A percentile compares a stretch with the other conserved stretches of the same genome.
These are phyloP conservation scores for Bryum argenteum DNA, from an alignment of 225 moss, liverwort and hornwort genomes.

Conservation along the genomic window DNA sequence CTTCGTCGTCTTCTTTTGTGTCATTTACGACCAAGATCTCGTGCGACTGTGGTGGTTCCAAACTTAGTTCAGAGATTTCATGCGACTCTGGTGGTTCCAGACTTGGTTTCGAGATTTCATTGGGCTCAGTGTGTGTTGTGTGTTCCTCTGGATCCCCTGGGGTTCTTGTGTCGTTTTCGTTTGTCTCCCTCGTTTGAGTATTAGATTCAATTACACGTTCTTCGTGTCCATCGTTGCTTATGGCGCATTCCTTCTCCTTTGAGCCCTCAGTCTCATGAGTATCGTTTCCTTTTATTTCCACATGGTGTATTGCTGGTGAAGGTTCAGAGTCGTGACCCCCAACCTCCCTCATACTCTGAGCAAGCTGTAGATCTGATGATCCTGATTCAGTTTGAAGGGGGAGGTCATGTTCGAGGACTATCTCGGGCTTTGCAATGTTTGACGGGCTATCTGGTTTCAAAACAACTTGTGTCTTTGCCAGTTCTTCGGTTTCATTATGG, in stretches of 20 bases:
- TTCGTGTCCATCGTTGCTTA: constrained; percentile 7
- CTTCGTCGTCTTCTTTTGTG: constrained; percentile 18
- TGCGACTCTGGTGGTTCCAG: constrained; percentile 7
- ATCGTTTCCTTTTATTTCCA: background rate
- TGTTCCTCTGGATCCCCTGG: constrained; percentile 13
- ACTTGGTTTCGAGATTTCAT: background rate
- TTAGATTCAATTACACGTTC: background rate
- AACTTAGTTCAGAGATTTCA: background rate
- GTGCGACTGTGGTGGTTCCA: background rate
- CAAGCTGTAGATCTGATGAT: background rate
- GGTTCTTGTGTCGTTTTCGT: background rate
- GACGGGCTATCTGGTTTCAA: background rate
- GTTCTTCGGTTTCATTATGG: background rate
- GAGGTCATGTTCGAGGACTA: background rate
- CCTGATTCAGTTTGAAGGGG: background rate
- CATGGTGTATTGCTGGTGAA: constrained; percentile 1
- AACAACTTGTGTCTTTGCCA: background rate
- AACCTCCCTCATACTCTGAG: background rate
- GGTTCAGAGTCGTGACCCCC: background rate
- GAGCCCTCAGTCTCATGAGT: constrained; percentile 3
- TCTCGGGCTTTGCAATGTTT: background rate
- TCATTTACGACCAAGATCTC: constrained; percentile 12
- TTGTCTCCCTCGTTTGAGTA: background rate
- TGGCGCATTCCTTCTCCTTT: constrained; percentile 20
- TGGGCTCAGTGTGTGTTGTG: background rate